Conservation (phyloP, 202 grass and related monocot genomes). For the Setaria viridis region DNA sequence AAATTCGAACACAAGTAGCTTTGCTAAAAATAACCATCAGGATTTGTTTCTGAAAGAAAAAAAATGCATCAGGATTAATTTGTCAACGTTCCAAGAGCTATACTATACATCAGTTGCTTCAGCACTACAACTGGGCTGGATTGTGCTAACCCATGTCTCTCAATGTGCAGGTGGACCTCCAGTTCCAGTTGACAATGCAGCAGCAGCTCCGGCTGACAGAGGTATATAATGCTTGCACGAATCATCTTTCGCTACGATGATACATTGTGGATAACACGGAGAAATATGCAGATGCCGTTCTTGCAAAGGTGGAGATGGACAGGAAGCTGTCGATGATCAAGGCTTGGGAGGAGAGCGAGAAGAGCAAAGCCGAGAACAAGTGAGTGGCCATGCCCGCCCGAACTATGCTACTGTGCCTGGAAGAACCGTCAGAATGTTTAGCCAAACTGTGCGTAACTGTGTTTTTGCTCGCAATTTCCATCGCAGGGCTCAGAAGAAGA, state of each 20-base stretch:
- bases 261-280: not conserved
- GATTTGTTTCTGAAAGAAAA: not conserved
- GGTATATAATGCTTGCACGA: constrained; percentile 15
- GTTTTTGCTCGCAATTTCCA: not conserved
- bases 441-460: not conserved
- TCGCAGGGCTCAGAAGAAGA: constrained; percentile 58
- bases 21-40: too few relatives aligned
- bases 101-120: not conserved
- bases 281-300: constrained; percentile 48
- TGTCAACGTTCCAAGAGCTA: not conserved
- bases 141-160: not conserved
- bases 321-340: constrained; percentile 67
- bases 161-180: constrained; percentile 22
- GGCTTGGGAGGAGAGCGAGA: constrained; percentile 74
- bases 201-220: constrained; percentile 35
- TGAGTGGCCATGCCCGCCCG: not conserved
- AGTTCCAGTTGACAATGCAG: constrained; percentile 11
- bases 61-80: not conserved
- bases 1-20: too few relatives aligned
- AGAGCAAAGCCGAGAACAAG: constrained; percentile 70
- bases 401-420: not conserved
- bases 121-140: not conserved
- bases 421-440: not conserved
- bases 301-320: constrained; percentile 64
- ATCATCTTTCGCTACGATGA: not conserved